A percentile compares a stretch with the other conserved stretches of the same genome.
Conservation (phyloP, 2,329 filamentous ascomycete genomes). For the Rhinocladiella mackenziei region DNA sequence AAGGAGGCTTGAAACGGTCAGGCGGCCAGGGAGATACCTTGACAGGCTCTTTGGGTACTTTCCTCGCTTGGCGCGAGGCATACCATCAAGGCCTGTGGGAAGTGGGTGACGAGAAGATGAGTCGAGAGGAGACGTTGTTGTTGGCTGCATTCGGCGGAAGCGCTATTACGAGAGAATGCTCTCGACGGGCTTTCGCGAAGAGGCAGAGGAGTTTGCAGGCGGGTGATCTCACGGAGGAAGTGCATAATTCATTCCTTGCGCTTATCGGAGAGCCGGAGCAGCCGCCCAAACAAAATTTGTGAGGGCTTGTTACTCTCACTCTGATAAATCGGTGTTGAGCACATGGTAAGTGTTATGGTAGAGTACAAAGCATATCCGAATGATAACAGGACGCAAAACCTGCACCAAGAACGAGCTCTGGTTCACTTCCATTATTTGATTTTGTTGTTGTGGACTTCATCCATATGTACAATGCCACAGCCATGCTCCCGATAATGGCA, state of each 20-base stretch:
- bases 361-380: no score
- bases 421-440: not conserved
- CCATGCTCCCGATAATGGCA: not conserved
- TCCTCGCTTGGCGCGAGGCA: conserved; percentile 81
- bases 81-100: conserved; percentile 81
- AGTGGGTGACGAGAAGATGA: conserved; percentile 54
- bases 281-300: conserved; percentile 14
- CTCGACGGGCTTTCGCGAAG: conserved; percentile 77
- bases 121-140: conserved; percentile 58
- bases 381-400: not conserved
- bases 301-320: not conserved
- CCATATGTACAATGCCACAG: conserved; percentile 18
- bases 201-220: conserved; percentile 86
- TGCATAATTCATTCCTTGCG: conserved; percentile 74
- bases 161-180: conserved; percentile 84
- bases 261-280: conserved; percentile 68
- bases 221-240: conserved; percentile 85
- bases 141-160: conserved; percentile 83
- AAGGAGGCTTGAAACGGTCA: conserved; percentile 81
- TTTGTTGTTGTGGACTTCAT: conserved; percentile 3
- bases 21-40: conserved; percentile 95
- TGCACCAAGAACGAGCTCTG: not conserved
- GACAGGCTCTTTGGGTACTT: conserved; percentile 81
- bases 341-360: no score
- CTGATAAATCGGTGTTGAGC: no score